These are phyloP conservation scores for Aureobasidium uvarum DNA, from an alignment of 2,329 filamentous ascomycete genomes.

Conservation along the genomic window DNA sequence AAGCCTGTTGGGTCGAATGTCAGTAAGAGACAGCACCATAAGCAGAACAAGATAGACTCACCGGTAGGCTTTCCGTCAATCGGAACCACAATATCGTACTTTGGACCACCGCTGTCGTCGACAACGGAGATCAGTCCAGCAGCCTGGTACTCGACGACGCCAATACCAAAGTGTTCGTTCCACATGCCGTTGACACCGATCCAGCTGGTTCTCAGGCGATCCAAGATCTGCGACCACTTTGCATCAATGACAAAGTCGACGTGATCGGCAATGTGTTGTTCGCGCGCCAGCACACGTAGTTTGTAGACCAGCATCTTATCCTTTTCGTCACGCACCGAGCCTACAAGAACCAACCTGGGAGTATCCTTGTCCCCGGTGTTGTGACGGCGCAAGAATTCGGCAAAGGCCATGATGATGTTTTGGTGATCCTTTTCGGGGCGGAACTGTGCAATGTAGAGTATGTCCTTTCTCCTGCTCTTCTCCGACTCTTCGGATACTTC, in stretches of 20 bases:
- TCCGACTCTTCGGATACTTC: conserved; percentile 69
- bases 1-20: conserved; percentile 58
- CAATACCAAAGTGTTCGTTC: conserved; percentile 99
- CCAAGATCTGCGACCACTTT: conserved; percentile 80
- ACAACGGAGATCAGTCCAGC: conserved; percentile 91
- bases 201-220: conserved; percentile 71
- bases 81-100: conserved; percentile 84
- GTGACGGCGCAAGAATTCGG: conserved; percentile 49
- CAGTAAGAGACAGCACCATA: neutral
- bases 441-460: conserved; percentile 97
- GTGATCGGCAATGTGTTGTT: conserved; percentile 76
- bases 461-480: conserved; percentile 63
- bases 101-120: conserved; percentile 89
- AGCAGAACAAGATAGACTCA: conserved; percentile 42
- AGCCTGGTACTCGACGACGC: conserved; percentile 96
- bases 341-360: conserved; percentile 77
- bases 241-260: conserved; percentile 90
- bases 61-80: conserved; percentile 76
- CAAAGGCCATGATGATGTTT: conserved; percentile 83
- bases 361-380: conserved; percentile 34
- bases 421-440: conserved; percentile 95
- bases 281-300: conserved; percentile 78
- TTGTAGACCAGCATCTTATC: conserved; percentile 85
- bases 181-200: conserved; percentile 98
- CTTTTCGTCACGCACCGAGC: conserved; percentile 81